Percentiles rank a stretch among this genome's conserved stretches.
Evolutionary conservation across 176 grass and related monocot genomes (phyloP).

Genomic region (Stipa capillata): DNA sequence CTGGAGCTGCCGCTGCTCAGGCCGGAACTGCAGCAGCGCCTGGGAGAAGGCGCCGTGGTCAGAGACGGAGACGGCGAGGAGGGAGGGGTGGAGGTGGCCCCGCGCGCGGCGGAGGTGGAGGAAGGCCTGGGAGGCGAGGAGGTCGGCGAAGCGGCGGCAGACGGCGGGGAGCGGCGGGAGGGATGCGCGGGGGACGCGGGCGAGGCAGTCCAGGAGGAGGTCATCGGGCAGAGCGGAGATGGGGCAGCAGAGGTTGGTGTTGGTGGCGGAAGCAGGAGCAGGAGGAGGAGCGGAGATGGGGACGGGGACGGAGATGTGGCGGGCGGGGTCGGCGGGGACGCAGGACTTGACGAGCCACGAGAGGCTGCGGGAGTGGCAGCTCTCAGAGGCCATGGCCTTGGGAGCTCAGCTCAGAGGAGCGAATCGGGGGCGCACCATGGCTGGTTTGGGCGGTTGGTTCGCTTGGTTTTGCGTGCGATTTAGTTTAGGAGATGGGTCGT

Average conservation of each 20-base stretch:
- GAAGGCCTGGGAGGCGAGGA: neutral
- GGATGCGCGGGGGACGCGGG: neutral
- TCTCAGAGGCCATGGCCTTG: neutral
- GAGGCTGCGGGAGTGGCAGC: slow-evolving; percentile 3
- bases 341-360: slow-evolving; percentile 2
- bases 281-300: neutral
- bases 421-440: neutral
- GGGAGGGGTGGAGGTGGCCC: slow-evolving; percentile 42
- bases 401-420: neutral
- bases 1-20: neutral
- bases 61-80: slow-evolving; percentile 24
- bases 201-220: slow-evolving; percentile 23
- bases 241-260: neutral
- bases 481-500: neutral
- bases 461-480: neutral
- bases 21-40: neutral
- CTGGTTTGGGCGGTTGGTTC: neutral
- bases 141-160: slow-evolving; percentile 1
- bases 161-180: neutral
- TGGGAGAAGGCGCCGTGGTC: slow-evolving; percentile 3
- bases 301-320: neutral
- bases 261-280: neutral
- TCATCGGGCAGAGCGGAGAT: neutral
- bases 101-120: slow-evolving; percentile 46
- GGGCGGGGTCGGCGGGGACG: neutral